Evolutionary conservation across 1,139 yeast species (phyloP), one percentile per base, ranked within the genome.

Genomic region (Hyphopichia khmerensis): DNA sequence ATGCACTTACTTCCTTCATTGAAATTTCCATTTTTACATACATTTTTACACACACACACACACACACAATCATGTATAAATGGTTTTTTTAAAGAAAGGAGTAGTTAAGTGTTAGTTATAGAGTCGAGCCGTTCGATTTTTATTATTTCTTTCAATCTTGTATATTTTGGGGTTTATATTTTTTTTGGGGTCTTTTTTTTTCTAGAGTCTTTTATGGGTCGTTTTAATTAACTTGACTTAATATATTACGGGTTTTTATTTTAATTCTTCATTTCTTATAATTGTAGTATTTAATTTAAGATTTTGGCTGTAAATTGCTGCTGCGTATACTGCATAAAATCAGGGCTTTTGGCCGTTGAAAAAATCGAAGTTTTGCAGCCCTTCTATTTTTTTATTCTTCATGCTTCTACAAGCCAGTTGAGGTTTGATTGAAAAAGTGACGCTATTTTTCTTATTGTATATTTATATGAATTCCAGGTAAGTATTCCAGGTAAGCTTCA

Each of bases 121-220:
- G 40, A 37, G 40, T 23, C 35, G 40, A 37, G 39, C 35, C 40
- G 40, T 37, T 37, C 40, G 19, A 8, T 23, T 36, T 3, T 35
- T 23, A 23, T 24, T 23, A 10, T 15, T 10, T 24, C n/a, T 14
- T 10, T 26, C 16, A n/a, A n/a, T n/a, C n/a, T n/a, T 21, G 24
- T 21, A 21, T 21, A 21, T 24, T 29, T 36, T 31, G 33, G 39
- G 39, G 36, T 33, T 17, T 32, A 14, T 32, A 4, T 4, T 7
- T 7, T 26, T 17, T n/a, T 29, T 29, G 3, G 9, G 5, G 13
- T 29, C n/a, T 34, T 16, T 24, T 35, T 35, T 23, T 35, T 35
- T n/a, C n/a, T n/a, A n/a, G n/a, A n/a, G n/a, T n/a, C n/a, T n/a
- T n/a, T n/a, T 23, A 9, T 17, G 38, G 38, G 38, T 35, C 38